These are phyloP conservation scores for Flueggea neowawraea DNA, from an alignment of 441 rosid species.

Conservation along the genomic window DNA sequence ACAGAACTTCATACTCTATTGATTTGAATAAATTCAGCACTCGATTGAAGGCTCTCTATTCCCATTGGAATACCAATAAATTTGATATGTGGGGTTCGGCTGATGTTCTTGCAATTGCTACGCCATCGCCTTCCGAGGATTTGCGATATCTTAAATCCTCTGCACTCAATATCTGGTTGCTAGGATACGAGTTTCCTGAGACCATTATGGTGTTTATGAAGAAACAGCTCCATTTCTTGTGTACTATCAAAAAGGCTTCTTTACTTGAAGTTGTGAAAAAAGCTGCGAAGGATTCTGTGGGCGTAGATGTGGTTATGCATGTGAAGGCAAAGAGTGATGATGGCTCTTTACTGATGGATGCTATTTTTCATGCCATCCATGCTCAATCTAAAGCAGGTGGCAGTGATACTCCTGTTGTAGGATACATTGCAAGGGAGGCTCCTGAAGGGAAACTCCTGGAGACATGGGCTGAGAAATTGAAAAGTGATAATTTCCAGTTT, in stretches of 20 bases:
- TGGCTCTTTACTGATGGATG: slow-evolving; percentile 62
- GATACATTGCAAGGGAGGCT: slow-evolving; percentile 66
- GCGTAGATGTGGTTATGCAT: slow-evolving; percentile 63
- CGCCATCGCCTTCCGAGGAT: slow-evolving; percentile 79
- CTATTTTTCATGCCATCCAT: slow-evolving; percentile 50
- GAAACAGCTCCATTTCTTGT: slow-evolving; percentile 75
- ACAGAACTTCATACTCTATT: slow-evolving; percentile 46
- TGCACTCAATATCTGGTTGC: slow-evolving; percentile 80
- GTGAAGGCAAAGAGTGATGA: slow-evolving; percentile 65
- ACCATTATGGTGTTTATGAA: slow-evolving; percentile 80
- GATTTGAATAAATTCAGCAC: slow-evolving; percentile 56
- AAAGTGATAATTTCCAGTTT: slow-evolving; percentile 46
- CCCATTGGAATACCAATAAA: slow-evolving; percentile 58
- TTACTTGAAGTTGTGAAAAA: slow-evolving; percentile 63
- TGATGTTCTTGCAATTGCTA: slow-evolving; percentile 60
- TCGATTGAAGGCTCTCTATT: slow-evolving; percentile 57
- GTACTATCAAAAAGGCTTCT: slow-evolving; percentile 70
- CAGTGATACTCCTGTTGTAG: slow-evolving; percentile 45
- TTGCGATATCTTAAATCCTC: slow-evolving; percentile 81
- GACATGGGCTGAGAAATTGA: slow-evolving; percentile 63
- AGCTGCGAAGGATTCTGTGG: slow-evolving; percentile 55
- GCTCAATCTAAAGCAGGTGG: slow-evolving; percentile 36
- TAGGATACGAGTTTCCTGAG: slow-evolving; percentile 92
- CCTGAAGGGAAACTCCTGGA: slow-evolving; percentile 89
- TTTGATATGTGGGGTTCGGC: slow-evolving; percentile 67